Evolutionary conservation across 805 yeast genomes (phyloP), one percentile per base, ranked within the genome.

Genomic region (Diddensiella transvaalensis): DNA sequence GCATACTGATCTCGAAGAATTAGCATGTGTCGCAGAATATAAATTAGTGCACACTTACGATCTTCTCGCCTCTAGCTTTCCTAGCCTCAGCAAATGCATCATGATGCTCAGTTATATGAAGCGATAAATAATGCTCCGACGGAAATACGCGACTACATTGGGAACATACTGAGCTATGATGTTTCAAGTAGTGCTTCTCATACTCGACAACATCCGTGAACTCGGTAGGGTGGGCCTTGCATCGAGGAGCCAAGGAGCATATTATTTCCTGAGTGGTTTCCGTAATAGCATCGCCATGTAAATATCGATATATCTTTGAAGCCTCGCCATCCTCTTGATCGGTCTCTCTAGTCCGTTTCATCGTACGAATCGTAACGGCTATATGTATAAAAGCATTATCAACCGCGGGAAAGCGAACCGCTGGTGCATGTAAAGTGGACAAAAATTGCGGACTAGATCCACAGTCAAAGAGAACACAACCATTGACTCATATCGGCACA

Each of bases 91-190:
- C 56, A 39, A 79, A 72, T 2, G 82, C 78, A 57, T 77, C 75
- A 55, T 80, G 85, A 48, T 66, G 64, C 53, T 80, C 85, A 22
- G 69, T 67, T 1, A 79, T 68, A 53, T 80, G 85, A 13, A 79
- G 54, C 3, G 70, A 68, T 18, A 80, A 61, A 4, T 74, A 53
- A 35, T 50, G 57, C 8, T 68, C 64, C n/a, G 69, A 66, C 0
- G 82, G 81, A 48, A 79, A 74, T 13, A 43, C 22, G 18, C 43
- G 42, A 21, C 39, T 32, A 46, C 67, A 63, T 26, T 52, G 52
- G 19, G 23, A 10, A 46, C 67, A 63, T 8, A 22, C 44, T 26
- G 32, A 37, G 17, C 51, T 21, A 41, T 61, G 65, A 19, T 37
- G 22, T n/a, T 37, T 26, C 21, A 30, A 39, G 38, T 61, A 58